Base-by-base conservation (phyloP, 176 grass and related monocot species). In the Poa pratensis region DNA sequence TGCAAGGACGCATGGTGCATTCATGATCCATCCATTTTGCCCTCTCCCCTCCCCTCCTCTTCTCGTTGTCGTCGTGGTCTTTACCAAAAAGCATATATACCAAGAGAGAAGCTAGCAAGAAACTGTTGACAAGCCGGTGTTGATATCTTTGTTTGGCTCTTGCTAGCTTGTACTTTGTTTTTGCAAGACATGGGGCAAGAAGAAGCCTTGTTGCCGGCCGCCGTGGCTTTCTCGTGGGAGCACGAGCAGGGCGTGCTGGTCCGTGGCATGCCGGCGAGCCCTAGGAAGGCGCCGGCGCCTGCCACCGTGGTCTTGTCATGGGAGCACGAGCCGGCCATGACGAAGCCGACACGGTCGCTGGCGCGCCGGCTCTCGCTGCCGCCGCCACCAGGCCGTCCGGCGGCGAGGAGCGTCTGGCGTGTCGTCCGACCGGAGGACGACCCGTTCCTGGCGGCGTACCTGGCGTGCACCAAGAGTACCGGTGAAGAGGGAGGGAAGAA, bases 361-460 rank as follows among this genome's bases (percentile, higher is more conserved):
- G 45, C 69, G 23, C 79, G 76, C 0, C 37, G 49, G 17, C 55
- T 64, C 13, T 20, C 72, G 3, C 2, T 57, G 70, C 22, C 71
- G 15, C 71, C 71, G 23, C 71, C 71, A 0, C 71, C 71, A 0
- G 71, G 71, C 45, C 3, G 71, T 0, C 45, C 72, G 8, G 2
- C 75, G 11, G 5, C 35, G 6, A 82, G 58, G 80, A 75, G 40
- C 14, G 45, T 55, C 43, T 61, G 57, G 7, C 79, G 62, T 16
- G 79, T 72, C 84, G 75, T 82, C 7, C 82, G 79, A n/a, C 90
- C 90, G 2, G 93, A 87, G 63, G 93, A 90, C 3, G 96, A 98
- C 69, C 96, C 93, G 9, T 98, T 98, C 85, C 83, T 98, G 3
- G 89, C 96, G 3, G 96, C 96, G 45, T 92, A 89, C 77, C 80